These are phyloP conservation scores for Amauroascus verrucosus DNA, from an alignment of 2,329 filamentous ascomycete genomes.

Conservation along the genomic window DNA sequence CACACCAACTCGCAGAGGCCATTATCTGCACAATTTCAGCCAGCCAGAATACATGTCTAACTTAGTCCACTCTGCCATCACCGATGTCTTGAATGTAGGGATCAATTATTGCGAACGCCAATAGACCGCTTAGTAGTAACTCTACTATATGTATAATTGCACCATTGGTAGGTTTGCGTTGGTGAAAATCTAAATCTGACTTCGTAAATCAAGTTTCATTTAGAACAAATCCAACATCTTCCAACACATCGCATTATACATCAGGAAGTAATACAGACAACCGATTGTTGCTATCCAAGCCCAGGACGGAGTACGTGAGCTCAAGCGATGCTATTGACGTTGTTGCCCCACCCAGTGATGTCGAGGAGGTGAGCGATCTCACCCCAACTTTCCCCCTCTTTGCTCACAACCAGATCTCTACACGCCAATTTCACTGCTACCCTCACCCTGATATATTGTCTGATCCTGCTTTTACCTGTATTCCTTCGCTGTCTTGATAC, in stretches of 20 bases:
- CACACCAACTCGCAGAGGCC: not conserved
- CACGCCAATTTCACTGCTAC: not conserved
- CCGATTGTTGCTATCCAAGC: no score
- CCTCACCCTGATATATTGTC: not conserved
- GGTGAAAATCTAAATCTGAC: not conserved
- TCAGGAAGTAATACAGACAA: not conserved
- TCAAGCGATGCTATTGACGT: not conserved
- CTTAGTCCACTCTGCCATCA: no score
- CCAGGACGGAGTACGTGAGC: no score
- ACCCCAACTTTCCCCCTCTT: not conserved
- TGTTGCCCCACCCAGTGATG: not conserved
- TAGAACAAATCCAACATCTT: not conserved
- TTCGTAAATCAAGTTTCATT: not conserved
- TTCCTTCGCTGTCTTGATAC: not conserved
- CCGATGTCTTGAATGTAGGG: no score
- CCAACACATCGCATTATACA: not conserved
- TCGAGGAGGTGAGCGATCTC: not conserved
- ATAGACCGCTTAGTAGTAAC: no score
- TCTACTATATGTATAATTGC: no score
- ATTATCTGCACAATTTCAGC: no score
- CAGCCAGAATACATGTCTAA: no score
- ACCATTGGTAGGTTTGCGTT: not conserved
- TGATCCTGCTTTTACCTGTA: not conserved
- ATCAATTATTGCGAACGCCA: no score
- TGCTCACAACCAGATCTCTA: not conserved